Evolutionary conservation across 2,329 filamentous ascomycete species (phyloP).

Genomic region (Pseudogymnoascus sp.): DNA sequence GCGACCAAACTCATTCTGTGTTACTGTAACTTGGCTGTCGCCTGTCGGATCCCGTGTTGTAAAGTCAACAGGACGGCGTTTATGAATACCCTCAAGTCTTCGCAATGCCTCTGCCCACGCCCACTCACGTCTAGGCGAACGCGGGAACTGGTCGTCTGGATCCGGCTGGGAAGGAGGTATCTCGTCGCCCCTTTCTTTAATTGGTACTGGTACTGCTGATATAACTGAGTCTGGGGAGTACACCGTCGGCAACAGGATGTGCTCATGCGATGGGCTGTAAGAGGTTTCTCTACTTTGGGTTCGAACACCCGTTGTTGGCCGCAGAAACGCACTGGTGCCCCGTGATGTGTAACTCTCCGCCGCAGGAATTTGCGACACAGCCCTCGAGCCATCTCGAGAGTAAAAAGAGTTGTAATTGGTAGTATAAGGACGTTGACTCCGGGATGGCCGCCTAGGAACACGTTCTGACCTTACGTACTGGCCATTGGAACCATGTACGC

Average conservation of each 20-base stretch:
- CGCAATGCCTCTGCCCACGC: neutral
- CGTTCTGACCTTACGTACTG: neutral
- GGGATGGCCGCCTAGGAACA: neutral
- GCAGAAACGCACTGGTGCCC: neutral
- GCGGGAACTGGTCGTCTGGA: neutral
- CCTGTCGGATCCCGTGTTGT: neutral
- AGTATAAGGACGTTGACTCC: neutral
- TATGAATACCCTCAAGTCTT: neutral
- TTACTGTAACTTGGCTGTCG: neutral
- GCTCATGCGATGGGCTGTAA: neutral
- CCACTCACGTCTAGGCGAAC: neutral
- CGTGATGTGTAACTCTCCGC: constrained; percentile 1
- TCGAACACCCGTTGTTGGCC: neutral
- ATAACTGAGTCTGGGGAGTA: neutral
- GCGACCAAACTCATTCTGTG: neutral
- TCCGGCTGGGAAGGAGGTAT: neutral
- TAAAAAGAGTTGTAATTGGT: neutral
- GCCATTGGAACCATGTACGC: neutral
- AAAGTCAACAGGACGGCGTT: neutral
- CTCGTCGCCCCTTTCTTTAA: neutral
- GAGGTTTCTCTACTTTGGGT: neutral
- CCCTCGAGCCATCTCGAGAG: neutral
- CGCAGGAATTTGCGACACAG: neutral
- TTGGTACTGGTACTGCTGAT: neutral
- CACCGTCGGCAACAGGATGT: neutral